Evolutionary conservation across 768 basidiomycete genomes (phyloP).

Genomic region (Boletellus sp.): DNA sequence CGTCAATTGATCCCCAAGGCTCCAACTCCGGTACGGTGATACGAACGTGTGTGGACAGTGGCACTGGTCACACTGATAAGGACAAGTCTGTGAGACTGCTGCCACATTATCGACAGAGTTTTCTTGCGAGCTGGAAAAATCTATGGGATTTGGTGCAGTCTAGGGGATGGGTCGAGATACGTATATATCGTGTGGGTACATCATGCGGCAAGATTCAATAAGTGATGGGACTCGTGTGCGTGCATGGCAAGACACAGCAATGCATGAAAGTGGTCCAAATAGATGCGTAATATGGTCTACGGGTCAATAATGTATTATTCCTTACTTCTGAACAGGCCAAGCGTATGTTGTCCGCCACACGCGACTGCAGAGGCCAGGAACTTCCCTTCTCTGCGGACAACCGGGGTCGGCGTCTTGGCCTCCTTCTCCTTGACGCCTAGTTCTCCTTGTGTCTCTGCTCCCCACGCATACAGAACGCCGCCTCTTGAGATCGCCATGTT

Average conservation of each 20-base stretch:
- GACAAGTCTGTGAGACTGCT: too few species aligned
- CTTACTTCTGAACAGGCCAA: conserved; percentile 70
- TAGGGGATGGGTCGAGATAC: conserved; percentile 6
- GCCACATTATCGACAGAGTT: too few species aligned
- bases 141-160: background rate
- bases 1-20: too few species aligned
- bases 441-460: conserved; percentile 74
- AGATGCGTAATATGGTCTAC: conserved; percentile 13
- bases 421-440: conserved; percentile 62
- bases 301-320: conserved; percentile 15
- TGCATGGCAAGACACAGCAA: conserved; percentile 12
- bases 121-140: too few species aligned
- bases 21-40: too few species aligned
- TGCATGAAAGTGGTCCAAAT: conserved; percentile 18
- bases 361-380: conserved; percentile 50
- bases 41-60: too few species aligned
- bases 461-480: conserved; percentile 75
- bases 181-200: conserved; percentile 13
- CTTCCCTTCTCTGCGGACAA: conserved; percentile 70
- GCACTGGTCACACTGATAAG: too few species aligned
- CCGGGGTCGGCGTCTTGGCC: conserved; percentile 57
- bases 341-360: conserved; percentile 77
- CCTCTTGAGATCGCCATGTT: conserved; percentile 65
- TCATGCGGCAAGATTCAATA: conserved; percentile 17
- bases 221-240: conserved; percentile 16